phyloP scores from a whole-genome alignment of 140 eudicot species.

The Oenanthe javanica region DNA sequence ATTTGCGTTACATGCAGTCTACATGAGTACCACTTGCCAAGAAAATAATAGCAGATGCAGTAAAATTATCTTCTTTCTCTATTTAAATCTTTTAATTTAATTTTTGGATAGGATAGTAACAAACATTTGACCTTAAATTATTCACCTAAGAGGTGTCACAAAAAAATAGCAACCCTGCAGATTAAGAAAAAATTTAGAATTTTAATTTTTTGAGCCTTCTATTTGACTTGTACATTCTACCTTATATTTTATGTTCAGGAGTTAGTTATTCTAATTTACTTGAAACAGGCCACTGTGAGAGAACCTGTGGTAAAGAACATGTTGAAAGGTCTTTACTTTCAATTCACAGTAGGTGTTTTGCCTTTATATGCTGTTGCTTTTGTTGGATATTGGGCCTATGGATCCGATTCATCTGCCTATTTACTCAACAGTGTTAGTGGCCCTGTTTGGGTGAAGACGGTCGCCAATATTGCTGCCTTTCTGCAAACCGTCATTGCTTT shows the following conservation, averaged over 20 bases:
- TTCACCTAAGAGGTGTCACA: no score
- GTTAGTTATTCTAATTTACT: neutral
- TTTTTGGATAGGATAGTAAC: no score
- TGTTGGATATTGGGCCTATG: slow-evolving; percentile 94
- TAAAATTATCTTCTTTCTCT: no score
- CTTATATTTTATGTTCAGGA: neutral
- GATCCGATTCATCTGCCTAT: slow-evolving; percentile 47
- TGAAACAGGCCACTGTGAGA: slow-evolving; percentile 70
- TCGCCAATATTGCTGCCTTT: slow-evolving; percentile 67
- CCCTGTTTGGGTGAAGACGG: slow-evolving; percentile 61
- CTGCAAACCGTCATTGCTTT: slow-evolving; percentile 71
- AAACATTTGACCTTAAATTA: neutral
- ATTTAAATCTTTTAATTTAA: no score
- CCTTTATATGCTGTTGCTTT: slow-evolving; percentile 69
- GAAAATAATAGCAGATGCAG: no score
- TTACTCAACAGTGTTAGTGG: slow-evolving; percentile 64
- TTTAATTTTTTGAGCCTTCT: no score
- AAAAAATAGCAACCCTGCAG: no score
- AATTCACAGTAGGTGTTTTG: slow-evolving; percentile 73
- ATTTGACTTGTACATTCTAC: neutral
- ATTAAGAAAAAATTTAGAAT: no score
- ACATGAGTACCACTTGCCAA: neutral
- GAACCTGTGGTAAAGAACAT: slow-evolving; percentile 80
- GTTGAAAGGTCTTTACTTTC: slow-evolving; percentile 92
- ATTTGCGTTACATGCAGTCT: neutral